A percentile compares a stretch with the other conserved stretches of the same genome.
These are phyloP conservation scores for Thyridium curvatum DNA, from an alignment of 2,329 filamentous ascomycete species.

Conservation along the genomic window DNA sequence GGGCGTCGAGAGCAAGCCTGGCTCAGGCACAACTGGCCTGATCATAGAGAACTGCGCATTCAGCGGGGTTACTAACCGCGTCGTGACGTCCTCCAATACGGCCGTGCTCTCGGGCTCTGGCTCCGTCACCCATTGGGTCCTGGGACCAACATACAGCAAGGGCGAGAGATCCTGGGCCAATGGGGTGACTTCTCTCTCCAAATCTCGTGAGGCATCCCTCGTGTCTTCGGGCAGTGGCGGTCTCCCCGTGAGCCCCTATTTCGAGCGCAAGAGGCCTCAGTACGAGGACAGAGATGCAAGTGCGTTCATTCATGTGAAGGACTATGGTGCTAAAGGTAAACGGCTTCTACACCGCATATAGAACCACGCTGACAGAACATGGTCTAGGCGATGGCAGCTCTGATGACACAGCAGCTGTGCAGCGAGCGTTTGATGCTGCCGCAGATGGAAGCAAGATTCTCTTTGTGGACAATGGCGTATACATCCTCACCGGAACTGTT, in stretches of 20 bases:
- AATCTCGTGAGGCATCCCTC: no score
- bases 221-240: no score
- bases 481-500: slow-evolving; percentile 41
- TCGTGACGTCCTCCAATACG: neutral
- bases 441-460: slow-evolving; percentile 24
- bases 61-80: neutral
- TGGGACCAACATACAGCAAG: neutral
- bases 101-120: neutral
- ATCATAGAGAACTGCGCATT: neutral
- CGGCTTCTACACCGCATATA: no score
- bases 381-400: slow-evolving; percentile 40
- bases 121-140: neutral
- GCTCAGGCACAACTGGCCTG: neutral
- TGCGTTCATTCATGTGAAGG: slow-evolving; percentile 8
- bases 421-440: slow-evolving; percentile 31
- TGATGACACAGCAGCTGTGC: slow-evolving; percentile 47
- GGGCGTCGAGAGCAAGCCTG: neutral
- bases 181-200: neutral
- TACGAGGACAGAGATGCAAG: slow-evolving; percentile 3
- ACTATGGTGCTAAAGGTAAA: slow-evolving; percentile 7
- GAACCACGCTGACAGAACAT: slow-evolving; percentile 2
- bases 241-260: slow-evolving; percentile 1
- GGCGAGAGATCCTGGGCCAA: no score
- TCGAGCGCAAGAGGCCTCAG: slow-evolving; percentile 7
- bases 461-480: slow-evolving; percentile 20